Percentiles rank a stretch among this genome's conserved stretches.
phyloP scores from a whole-genome alignment of 2,329 filamentous ascomycete genomes.

The Hypomyces rosellus region DNA sequence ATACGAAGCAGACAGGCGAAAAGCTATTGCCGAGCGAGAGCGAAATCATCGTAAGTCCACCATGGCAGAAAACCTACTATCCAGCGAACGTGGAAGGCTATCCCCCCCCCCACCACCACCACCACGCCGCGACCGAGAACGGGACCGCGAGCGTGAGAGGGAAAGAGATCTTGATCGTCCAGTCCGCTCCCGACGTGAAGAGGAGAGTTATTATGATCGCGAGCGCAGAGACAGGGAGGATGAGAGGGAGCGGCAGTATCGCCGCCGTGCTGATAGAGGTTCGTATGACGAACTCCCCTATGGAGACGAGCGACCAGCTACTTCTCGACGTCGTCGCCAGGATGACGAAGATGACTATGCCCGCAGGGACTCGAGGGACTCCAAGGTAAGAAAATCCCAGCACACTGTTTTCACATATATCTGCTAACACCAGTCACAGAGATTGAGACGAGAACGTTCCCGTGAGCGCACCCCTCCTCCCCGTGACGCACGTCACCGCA shows the following conservation, averaged over 20 bases:
- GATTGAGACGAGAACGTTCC: slow-evolving; percentile 50
- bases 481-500: slow-evolving; percentile 49
- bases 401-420: background rate
- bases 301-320: slow-evolving; percentile 63
- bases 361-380: slow-evolving; percentile 58
- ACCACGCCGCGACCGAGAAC: slow-evolving; percentile 36
- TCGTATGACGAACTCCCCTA: slow-evolving; percentile 87
- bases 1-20: slow-evolving; percentile 91
- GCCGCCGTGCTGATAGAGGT: slow-evolving; percentile 68
- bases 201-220: slow-evolving; percentile 69
- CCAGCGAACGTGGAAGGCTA: slow-evolving; percentile 42
- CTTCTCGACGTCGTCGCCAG: slow-evolving; percentile 66
- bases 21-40: slow-evolving; percentile 89
- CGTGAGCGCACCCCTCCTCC: slow-evolving; percentile 57
- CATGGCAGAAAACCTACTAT: slow-evolving; percentile 58
- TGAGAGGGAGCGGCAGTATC: slow-evolving; percentile 82
- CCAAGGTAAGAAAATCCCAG: slow-evolving; percentile 47
- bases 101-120: slow-evolving; percentile 37
- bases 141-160: slow-evolving; percentile 36
- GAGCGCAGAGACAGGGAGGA: slow-evolving; percentile 84
- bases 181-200: slow-evolving; percentile 51
- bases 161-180: slow-evolving; percentile 45
- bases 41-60: slow-evolving; percentile 81
- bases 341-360: slow-evolving; percentile 69
- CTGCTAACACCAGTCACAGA: slow-evolving; percentile 36